A percentile compares a stretch with the other conserved stretches of the same genome.
Conservation (phyloP, 2,329 filamentous ascomycete genomes). For the Microdochium bolleyi region DNA sequence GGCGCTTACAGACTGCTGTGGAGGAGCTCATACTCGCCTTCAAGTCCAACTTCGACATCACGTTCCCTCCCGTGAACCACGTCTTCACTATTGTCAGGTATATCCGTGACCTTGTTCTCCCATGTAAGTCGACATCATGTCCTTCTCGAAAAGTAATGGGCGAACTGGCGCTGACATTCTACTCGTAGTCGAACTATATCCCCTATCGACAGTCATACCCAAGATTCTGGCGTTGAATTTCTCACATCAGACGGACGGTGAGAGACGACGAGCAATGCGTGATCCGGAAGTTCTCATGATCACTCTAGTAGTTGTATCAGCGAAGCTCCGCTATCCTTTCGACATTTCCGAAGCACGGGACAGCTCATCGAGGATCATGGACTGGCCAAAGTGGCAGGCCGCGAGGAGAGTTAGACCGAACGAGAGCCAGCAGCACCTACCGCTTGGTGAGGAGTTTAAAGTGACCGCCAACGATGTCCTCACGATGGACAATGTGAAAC, state of each 20-base stretch:
- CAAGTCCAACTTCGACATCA: slow-evolving; percentile 58
- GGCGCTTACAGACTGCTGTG: slow-evolving; percentile 57
- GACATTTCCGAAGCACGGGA: slow-evolving; percentile 54
- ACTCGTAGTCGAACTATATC: slow-evolving; percentile 53
- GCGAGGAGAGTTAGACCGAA: slow-evolving; percentile 6
- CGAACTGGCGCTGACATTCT: slow-evolving; percentile 15
- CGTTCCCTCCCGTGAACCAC: slow-evolving; percentile 65
- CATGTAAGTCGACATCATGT: slow-evolving; percentile 42
- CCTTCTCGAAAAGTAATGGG: background rate
- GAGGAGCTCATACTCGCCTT: slow-evolving; percentile 57
- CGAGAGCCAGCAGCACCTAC: slow-evolving; percentile 9
- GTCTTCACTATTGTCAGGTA: slow-evolving; percentile 62
- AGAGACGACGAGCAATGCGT: slow-evolving; percentile 39
- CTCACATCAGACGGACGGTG: slow-evolving; percentile 41
- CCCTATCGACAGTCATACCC: slow-evolving; percentile 48
- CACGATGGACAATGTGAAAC: slow-evolving; percentile 45
- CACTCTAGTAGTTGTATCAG: slow-evolving; percentile 62
- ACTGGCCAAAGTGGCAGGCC: slow-evolving; percentile 32
- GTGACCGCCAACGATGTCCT: slow-evolving; percentile 20
- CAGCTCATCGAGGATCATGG: slow-evolving; percentile 71
- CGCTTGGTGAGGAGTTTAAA: slow-evolving; percentile 18
- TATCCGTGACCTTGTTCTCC: slow-evolving; percentile 64
- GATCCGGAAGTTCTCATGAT: slow-evolving; percentile 72
- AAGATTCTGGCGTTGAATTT: slow-evolving; percentile 44
- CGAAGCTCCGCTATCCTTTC: slow-evolving; percentile 75